Base-by-base conservation (phyloP, 176 grass and related monocot species). In the Cenchrus fungigraminus region DNA sequence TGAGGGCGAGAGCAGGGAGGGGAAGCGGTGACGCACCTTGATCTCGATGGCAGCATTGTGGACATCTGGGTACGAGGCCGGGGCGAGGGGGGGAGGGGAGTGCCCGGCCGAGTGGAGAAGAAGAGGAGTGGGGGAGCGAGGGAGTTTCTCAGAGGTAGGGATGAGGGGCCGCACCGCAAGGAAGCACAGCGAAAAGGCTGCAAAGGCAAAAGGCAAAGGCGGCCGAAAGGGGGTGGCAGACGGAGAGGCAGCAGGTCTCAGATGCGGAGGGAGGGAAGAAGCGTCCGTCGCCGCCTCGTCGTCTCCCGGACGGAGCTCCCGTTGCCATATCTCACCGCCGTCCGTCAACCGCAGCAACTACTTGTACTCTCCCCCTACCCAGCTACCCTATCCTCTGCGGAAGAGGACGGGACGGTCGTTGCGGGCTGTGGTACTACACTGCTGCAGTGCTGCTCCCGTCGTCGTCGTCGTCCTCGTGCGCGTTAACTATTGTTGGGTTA, bases 1-100 rank as follows among this genome's bases (percentile, higher is more conserved):
- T 40, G 25, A 56, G 20, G 14, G 20, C 28, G 16, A 14, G 34
- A 29, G 13, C 13, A 5, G 12, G 53, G 2, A 9, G 52, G 53
- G 2, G 7, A 43, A 16, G 67, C 0, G 45, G 4, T 1, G 29
- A 40, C 2, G 12, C 59, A 94, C 92, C 87, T 94, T 29, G 92
- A 82, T 92, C 73, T 91, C 66, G 84, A 94, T 65, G 89, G 84
- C 86, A 91, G 83, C 92, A 89, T 94, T 79, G 89, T 78, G 69
- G 86, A 78, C 67, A 83, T 65, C n/a, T 31, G 44, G 61, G 61
- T 32, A 8, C 42, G 52, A 16, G 20, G 28, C 45, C 34, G 47
- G 29, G 16, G 8, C 6, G 43, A 6, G 32, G 28, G 28, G 1
- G 37, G 37, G 37, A 40, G 37, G 31, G 37, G 31, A 52, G 68